Conservation (phyloP, 768 basidiomycete genomes). For the Boletellus emodensis region DNA sequence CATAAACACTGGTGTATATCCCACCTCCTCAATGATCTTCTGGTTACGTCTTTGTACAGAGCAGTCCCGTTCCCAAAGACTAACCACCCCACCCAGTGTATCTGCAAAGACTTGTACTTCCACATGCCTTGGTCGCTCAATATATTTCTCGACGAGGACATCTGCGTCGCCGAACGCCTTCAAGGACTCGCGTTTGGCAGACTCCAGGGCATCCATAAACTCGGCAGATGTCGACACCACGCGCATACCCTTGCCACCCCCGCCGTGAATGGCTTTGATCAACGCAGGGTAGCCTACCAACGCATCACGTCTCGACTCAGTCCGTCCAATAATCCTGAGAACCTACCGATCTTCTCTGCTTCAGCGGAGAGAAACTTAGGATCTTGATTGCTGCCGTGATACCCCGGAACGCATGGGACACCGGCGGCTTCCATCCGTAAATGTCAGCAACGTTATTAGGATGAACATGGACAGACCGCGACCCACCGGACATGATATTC, state of each 20-base stretch:
- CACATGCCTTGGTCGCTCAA: constrained; percentile 82
- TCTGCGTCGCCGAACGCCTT: constrained; percentile 87
- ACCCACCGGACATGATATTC: constrained; percentile 82
- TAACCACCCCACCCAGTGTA: constrained; percentile 72
- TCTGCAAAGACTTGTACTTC: constrained; percentile 97
- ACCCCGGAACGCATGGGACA: constrained; percentile 92
- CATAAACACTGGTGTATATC: not conserved
- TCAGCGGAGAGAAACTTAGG: constrained; percentile 62
- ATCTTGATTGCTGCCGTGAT: constrained; percentile 83
- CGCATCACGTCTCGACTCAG: not conserved
- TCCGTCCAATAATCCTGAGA: not conserved
- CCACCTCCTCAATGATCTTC: constrained; percentile 90
- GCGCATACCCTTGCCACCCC: constrained; percentile 95
- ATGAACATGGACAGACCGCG: not conserved
- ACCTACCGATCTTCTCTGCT: constrained; percentile 64
- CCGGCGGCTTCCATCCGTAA: constrained; percentile 58
- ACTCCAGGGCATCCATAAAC: constrained; percentile 75
- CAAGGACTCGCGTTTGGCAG: constrained; percentile 84
- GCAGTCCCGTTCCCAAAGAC: constrained; percentile 94
- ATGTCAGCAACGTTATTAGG: constrained; percentile 1
- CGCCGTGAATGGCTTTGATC: constrained; percentile 96
- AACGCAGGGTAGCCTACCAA: constrained; percentile 77
- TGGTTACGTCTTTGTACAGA: constrained; percentile 91
- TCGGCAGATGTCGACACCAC: constrained; percentile 62
- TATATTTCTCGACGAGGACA: constrained; percentile 87